Percentiles rank a stretch among this genome's conserved stretches.
Evolutionary conservation across 2,329 filamentous ascomycete species (phyloP).

Genomic region (Penicillium olsonii): DNA sequence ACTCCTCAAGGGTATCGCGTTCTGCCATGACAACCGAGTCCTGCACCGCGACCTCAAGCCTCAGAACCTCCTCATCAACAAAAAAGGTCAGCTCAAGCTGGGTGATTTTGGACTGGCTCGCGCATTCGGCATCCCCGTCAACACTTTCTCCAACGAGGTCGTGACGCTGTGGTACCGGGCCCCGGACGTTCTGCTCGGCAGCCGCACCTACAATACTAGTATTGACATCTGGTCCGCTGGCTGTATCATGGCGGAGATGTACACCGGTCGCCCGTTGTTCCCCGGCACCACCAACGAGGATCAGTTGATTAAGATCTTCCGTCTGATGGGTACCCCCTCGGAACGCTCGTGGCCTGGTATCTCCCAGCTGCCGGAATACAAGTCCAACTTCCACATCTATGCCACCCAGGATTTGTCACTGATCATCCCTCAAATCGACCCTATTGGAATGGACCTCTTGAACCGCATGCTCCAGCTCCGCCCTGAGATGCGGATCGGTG

Average conservation of each 20-base stretch:
- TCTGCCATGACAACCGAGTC: conserved; percentile 96
- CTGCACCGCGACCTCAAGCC: conserved; percentile 95
- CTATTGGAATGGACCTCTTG: conserved; percentile 80
- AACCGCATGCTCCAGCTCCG: conserved; percentile 89
- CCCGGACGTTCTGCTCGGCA: conserved; percentile 90
- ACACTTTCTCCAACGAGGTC: conserved; percentile 97
- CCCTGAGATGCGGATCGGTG: conserved; percentile 87
- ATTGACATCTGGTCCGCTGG: conserved; percentile 99
- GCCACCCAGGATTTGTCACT: conserved; percentile 85
- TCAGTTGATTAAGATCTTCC: conserved; percentile 94
- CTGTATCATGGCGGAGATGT: conserved; percentile 99
- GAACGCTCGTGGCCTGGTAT: conserved; percentile 96
- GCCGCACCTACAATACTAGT: conserved; percentile 97
- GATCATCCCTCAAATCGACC: conserved; percentile 89
- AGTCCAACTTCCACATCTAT: conserved; percentile 90
- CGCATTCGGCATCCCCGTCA: conserved; percentile 95
- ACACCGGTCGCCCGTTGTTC: conserved; percentile 91
- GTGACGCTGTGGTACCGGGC: conserved; percentile 98
- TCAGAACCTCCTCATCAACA: conserved; percentile 94
- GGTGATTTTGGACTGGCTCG: conserved; percentile 93
- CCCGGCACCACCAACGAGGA: conserved; percentile 98
- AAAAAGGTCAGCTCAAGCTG: conserved; percentile 84
- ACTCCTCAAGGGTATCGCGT: conserved; percentile 90
- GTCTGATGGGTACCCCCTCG: conserved; percentile 96
- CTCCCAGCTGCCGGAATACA: conserved; percentile 95